phyloP scores from a whole-genome alignment of 1,139 yeast species.

The Spencermartinsiella ligniputridi region DNA sequence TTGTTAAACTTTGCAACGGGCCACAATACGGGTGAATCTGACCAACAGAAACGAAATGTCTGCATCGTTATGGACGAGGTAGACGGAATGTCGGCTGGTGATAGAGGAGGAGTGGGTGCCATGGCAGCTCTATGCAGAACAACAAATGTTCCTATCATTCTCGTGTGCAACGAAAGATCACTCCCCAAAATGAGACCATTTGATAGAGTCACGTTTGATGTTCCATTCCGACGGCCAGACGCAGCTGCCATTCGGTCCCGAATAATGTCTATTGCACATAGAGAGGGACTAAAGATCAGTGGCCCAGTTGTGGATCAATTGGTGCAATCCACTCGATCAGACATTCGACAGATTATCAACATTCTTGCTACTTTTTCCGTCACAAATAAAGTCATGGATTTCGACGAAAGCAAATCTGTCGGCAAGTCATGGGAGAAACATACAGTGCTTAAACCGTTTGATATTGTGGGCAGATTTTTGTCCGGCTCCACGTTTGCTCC shows the following conservation, averaged over 20 bases:
- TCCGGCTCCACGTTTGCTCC: constrained; percentile 58
- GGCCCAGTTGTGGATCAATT: constrained; percentile 78
- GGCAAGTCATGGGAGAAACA: constrained; percentile 82
- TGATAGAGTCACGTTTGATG: constrained; percentile 76
- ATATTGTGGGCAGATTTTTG: constrained; percentile 69
- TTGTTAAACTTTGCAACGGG: constrained; percentile 69
- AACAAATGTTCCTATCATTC: constrained; percentile 83
- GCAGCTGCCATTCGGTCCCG: constrained; percentile 78
- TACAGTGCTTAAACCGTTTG: constrained; percentile 88
- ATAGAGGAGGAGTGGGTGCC: constrained; percentile 97
- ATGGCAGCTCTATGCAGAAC: constrained; percentile 81
- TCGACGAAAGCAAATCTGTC: constrained; percentile 45
- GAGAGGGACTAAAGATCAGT: constrained; percentile 78
- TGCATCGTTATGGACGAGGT: constrained; percentile 97
- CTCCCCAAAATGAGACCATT: constrained; percentile 96
- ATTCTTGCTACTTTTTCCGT: constrained; percentile 74
- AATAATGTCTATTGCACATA: constrained; percentile 82
- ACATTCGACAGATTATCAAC: constrained; percentile 91
- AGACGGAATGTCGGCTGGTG: constrained; percentile 99
- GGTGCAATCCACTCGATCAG: constrained; percentile 81
- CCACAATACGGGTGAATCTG: constrained; percentile 24
- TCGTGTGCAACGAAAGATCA: constrained; percentile 89
- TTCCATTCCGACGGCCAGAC: constrained; percentile 85
- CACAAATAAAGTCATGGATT: constrained; percentile 59
- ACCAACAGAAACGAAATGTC: constrained; percentile 45